Evolutionary conservation across 805 yeast species (phyloP), one percentile per base, ranked within the genome.

Genomic region (Metschnikowia sp.): DNA sequence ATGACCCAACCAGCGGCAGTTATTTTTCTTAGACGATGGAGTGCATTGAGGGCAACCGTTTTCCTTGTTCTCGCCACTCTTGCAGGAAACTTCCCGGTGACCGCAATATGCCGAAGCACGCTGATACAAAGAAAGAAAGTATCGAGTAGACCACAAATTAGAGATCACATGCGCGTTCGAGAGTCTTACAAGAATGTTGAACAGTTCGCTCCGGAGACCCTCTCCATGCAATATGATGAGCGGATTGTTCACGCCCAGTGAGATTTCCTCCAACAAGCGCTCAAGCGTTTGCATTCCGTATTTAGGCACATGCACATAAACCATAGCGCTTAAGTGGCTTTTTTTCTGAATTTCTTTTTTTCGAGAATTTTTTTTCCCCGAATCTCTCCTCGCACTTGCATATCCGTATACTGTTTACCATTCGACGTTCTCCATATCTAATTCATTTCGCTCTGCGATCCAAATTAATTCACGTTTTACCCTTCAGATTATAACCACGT

Each of bases 61-160:
- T 33, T 39, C 10, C 34, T 34, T 42, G 40, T 44, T 15, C 39
- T 19, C 36, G 10, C 26, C 26, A 33, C 10, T 38, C 47, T 44
- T 39, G 43, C 43, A 44, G 47, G 35, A 28, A 44, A 32, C 6
- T 22, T 8, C 28, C 39, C 47, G 47, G 43, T 44, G 39, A 34
- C 26, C 26, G 26, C 26, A 22, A 22, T 22, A 22, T 22, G 26
- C 26, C 26, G 26, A 22, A 22, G 26, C 26, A 7, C 26, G 5
- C 26, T 22, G 26, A 22, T 7, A 22, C 5, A 22, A 22, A 22
- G 26, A 22, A 22, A 22, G 26, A 22, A 22, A 4, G 26, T 7
- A 4, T 22, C 26, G 7, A 22, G 26, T 7, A 5, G 26, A 22
- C 26, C 26, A 22, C 26, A 7, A 22, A 22, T 5, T 5, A 22